Conservation (phyloP, 2,329 filamentous ascomycete species). For the Ophiostoma sp. region DNA sequence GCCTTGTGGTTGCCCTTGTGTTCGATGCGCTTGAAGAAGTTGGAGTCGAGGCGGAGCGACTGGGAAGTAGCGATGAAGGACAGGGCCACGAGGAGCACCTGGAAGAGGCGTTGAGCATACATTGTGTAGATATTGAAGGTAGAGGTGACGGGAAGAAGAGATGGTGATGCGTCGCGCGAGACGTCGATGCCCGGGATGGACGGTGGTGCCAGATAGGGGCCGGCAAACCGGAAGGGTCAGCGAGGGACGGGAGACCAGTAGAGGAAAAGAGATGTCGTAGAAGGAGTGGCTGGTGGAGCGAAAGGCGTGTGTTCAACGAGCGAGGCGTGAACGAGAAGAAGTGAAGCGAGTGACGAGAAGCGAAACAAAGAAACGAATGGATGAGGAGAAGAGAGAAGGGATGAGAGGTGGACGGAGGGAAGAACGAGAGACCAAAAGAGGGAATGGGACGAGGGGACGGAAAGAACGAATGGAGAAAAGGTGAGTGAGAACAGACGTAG, state of each 20-base stretch:
- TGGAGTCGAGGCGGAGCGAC: slow-evolving; percentile 35
- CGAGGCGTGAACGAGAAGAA: slow-evolving; percentile 4
- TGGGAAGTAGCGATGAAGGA: slow-evolving; percentile 44
- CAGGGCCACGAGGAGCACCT: slow-evolving; percentile 46
- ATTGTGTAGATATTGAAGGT: slow-evolving; percentile 32
- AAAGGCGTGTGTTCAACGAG: not conserved
- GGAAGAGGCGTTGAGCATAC: slow-evolving; percentile 43
- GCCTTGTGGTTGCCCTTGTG: not conserved
- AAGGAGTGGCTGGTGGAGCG: not conserved
- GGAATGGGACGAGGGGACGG: slow-evolving; percentile 1
- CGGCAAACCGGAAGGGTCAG: not conserved
- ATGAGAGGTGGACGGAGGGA: not conserved
- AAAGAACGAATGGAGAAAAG: slow-evolving; percentile 12
- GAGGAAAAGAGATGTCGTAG: not conserved
- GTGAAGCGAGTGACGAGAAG: not conserved
- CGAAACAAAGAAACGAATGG: not conserved
- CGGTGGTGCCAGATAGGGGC: not conserved
- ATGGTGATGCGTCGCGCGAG: not conserved
- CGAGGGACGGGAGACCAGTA: slow-evolving; percentile 1
- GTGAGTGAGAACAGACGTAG: slow-evolving; percentile 1
- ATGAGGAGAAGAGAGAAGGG: not conserved
- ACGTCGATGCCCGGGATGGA: slow-evolving; percentile 5
- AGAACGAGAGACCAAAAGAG: slow-evolving; percentile 8
- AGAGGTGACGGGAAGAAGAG: not conserved
- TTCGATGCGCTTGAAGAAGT: slow-evolving; percentile 22